These are phyloP conservation scores for Sugiyamaella xylanicola DNA, from an alignment of 1,139 yeast genomes.

Conservation along the genomic window DNA sequence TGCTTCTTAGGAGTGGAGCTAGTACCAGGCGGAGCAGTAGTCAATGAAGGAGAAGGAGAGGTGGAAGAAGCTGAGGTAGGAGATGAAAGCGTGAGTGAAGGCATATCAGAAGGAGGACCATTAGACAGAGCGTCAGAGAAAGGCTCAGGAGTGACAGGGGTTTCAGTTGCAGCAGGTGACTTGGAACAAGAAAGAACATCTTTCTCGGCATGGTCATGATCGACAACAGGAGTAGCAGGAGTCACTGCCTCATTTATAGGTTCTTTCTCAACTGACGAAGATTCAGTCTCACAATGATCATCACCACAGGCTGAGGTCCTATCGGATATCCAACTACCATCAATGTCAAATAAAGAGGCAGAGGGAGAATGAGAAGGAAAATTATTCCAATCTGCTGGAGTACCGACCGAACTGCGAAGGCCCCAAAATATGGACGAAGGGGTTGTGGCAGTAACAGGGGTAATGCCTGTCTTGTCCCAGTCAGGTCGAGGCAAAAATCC, in stretches of 20 bases:
- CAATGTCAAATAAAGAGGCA: conserved; percentile 1
- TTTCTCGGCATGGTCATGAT: no score
- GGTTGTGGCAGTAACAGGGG: conserved; percentile 32
- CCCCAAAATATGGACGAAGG: conserved; percentile 31
- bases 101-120: neutral
- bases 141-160: no score
- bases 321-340: neutral
- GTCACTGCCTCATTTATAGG: no score
- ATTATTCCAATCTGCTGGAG: conserved; percentile 2
- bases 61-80: neutral
- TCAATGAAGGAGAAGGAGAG: neutral
- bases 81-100: neutral
- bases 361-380: conserved; percentile 7
- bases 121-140: neutral
- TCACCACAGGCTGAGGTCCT: neutral
- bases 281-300: no score
- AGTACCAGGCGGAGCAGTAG: neutral
- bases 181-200: no score
- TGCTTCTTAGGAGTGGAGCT: neutral
- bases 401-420: neutral
- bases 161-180: no score
- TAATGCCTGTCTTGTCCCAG: conserved; percentile 22
- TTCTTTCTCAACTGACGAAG: no score
- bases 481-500: neutral
- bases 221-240: no score